These are phyloP conservation scores for Cichorium intybus DNA, from an alignment of 140 eudicot genomes.

Conservation along the genomic window DNA sequence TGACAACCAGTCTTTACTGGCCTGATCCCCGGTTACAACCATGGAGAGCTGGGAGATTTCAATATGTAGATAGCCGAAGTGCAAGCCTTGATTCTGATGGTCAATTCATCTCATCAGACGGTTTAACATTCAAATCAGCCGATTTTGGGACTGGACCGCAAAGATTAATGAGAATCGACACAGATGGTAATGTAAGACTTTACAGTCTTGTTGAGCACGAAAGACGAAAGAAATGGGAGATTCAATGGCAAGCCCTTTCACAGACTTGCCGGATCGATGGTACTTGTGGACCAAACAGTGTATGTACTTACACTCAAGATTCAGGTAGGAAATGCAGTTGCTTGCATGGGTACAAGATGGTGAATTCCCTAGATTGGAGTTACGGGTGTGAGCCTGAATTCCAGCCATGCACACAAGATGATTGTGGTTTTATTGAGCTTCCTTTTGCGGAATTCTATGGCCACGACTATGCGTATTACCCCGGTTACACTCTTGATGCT, in stretches of 20 bases:
- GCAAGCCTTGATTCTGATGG: conserved; percentile 49
- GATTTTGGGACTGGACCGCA: conserved; percentile 32
- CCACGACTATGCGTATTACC: conserved; percentile 3
- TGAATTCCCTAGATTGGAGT: conserved; percentile 37
- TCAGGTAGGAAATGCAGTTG: conserved; percentile 46
- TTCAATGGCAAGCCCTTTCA: conserved; percentile 47
- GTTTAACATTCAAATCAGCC: conserved; percentile 7
- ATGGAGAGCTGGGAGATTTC: conserved; percentile 27
- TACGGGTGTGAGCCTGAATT: conserved; percentile 46
- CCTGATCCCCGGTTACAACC: conserved; percentile 29
- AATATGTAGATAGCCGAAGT: conserved; percentile 27
- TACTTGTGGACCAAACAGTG: conserved; percentile 49
- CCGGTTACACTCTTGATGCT: conserved; percentile 13
- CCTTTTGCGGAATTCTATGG: conserved; percentile 42
- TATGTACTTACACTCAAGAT: conserved; percentile 34
- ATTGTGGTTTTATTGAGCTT: conserved; percentile 32
- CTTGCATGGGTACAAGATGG: conserved; percentile 42
- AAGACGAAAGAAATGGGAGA: conserved; percentile 22
- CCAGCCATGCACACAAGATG: neutral
- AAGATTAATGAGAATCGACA: conserved; percentile 43
- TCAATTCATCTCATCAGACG: conserved; percentile 36
- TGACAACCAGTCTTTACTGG: conserved; percentile 42
- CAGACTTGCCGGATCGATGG: conserved; percentile 40
- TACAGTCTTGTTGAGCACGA: conserved; percentile 36
- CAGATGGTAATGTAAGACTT: conserved; percentile 50